Percentiles rank a stretch among this genome's conserved stretches.
These are phyloP conservation scores for Wallacemonas sp. DNA, from an alignment of 208 protist genomes.

Conservation along the genomic window DNA sequence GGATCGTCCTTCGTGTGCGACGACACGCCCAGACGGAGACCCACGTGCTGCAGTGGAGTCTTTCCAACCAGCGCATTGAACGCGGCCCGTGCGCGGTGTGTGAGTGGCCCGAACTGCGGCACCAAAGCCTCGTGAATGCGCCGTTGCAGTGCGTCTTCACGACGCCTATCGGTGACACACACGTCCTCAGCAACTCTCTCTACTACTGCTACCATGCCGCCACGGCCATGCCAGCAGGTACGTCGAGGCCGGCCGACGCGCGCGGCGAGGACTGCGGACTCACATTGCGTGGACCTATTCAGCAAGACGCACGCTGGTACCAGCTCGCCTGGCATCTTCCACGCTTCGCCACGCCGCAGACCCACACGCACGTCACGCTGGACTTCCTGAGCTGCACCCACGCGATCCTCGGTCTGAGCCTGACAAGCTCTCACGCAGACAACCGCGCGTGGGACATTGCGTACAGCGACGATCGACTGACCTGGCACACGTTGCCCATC, in stretches of 20 bases:
- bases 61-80: not conserved
- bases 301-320: slow-evolving; percentile 3
- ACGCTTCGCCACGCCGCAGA: not conserved
- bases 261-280: no score
- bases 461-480: slow-evolving; percentile 43
- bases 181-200: not conserved
- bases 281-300: no score
- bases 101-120: not conserved
- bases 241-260: no score
- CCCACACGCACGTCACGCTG: not conserved
- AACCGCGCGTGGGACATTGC: slow-evolving; percentile 21
- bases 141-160: slow-evolving; percentile 6
- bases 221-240: no score
- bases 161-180: not conserved
- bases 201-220: not conserved
- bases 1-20: not conserved
- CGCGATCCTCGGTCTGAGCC: slow-evolving; percentile 15
- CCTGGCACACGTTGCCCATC: slow-evolving; percentile 24
- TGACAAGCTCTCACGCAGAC: slow-evolving; percentile 4
- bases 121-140: not conserved
- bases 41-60: slow-evolving; percentile 6
- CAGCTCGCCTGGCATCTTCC: slow-evolving; percentile 9
- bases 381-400: slow-evolving; percentile 4
- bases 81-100: not conserved
- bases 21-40: not conserved